These are phyloP conservation scores for Gossypium turneri DNA, from an alignment of 345 rosid species.

Conservation along the genomic window DNA sequence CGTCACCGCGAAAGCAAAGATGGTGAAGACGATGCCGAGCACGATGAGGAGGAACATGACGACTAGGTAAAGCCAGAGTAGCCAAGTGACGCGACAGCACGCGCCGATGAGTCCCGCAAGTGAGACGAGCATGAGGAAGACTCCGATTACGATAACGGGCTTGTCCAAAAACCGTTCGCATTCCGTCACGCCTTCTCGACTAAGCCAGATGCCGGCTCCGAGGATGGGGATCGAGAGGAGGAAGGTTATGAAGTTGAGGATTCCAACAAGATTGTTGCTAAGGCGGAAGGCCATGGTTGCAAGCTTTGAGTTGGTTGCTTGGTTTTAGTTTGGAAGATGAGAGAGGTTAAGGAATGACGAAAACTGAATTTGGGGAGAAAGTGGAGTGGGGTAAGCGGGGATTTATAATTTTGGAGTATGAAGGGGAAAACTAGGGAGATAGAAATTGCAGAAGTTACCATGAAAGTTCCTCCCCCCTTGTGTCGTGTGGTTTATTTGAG, in stretches of 20 bases:
- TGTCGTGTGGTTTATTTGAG: background rate
- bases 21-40: slow-evolving; percentile 58
- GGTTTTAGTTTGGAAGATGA: background rate
- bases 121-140: slow-evolving; percentile 67
- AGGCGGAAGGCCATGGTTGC: slow-evolving; percentile 29
- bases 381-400: background rate
- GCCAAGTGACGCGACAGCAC: slow-evolving; percentile 7
- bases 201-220: slow-evolving; percentile 66
- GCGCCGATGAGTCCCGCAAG: slow-evolving; percentile 52
- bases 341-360: background rate
- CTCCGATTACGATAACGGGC: slow-evolving; percentile 66
- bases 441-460: background rate
- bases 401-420: background rate
- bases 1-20: slow-evolving; percentile 73
- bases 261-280: slow-evolving; percentile 74
- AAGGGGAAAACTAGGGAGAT: background rate
- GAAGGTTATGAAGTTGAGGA: slow-evolving; percentile 72
- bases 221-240: slow-evolving; percentile 77
- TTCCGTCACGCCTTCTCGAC: slow-evolving; percentile 52
- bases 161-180: slow-evolving; percentile 76
- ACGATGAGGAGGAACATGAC: slow-evolving; percentile 77
- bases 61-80: slow-evolving; percentile 12
- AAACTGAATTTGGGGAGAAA: background rate
- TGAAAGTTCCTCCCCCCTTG: background rate
- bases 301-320: background rate